Percentiles rank a stretch among this genome's conserved stretches.
Evolutionary conservation across 2,329 filamentous ascomycete species (phyloP).

Genomic region (Exophiala viscosa): DNA sequence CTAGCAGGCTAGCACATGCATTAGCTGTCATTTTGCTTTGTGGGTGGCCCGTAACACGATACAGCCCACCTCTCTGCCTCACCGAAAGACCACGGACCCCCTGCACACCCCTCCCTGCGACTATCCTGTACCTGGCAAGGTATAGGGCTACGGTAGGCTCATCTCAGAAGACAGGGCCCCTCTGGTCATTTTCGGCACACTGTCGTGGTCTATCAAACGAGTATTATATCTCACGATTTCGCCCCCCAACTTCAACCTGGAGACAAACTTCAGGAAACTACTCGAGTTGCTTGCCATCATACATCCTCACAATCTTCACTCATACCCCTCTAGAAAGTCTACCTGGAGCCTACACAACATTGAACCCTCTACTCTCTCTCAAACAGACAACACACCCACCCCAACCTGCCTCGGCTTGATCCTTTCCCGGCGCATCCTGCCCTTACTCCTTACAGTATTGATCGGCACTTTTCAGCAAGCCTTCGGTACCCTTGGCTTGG

Average conservation of each 20-base stretch:
- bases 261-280: conserved; percentile 10
- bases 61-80: conserved; percentile 12
- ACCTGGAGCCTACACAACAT: background rate
- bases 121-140: conserved; percentile 3
- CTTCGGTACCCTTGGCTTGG: conserved; percentile 17
- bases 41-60: conserved; percentile 5
- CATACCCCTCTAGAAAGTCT: background rate
- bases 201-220: conserved; percentile 10
- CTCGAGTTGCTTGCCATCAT: background rate
- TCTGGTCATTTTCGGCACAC: conserved; percentile 16
- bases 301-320: background rate
- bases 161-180: conserved; percentile 13
- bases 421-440: conserved; percentile 3
- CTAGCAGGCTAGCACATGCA: conserved; percentile 16
- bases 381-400: background rate
- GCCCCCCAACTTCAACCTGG: conserved; percentile 18
- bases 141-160: conserved; percentile 15
- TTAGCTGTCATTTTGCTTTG: conserved; percentile 16
- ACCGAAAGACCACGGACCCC: conserved; percentile 8
- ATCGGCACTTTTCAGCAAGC: conserved; percentile 27
- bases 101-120: conserved; percentile 3
- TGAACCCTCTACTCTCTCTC: background rate
- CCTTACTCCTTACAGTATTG: conserved; percentile 19
- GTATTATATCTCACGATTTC: conserved; percentile 27
- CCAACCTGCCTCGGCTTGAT: background rate